Conservation (phyloP, 208 protist genomes). For the Acanthamoeba triangularis region DNA sequence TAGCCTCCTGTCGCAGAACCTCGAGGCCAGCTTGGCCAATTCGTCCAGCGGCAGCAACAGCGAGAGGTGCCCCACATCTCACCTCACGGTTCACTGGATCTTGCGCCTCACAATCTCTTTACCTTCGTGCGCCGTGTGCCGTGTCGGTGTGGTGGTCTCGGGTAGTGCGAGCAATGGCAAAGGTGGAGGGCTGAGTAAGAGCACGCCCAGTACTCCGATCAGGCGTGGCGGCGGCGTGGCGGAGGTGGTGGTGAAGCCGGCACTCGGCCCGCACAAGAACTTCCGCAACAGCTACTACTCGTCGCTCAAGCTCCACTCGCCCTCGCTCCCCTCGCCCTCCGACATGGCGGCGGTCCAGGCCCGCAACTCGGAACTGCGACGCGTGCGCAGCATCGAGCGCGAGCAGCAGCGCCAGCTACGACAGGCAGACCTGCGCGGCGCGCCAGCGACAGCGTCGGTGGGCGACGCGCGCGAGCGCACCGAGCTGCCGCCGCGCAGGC, state of each 20-base stretch:
- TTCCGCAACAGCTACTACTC: slow-evolving; percentile 45
- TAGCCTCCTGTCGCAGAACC: slow-evolving; percentile 13
- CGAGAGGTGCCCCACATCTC: neutral
- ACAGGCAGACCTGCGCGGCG: neutral
- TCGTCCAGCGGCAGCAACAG: neutral
- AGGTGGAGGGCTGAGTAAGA: neutral
- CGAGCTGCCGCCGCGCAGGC: neutral
- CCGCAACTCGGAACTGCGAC: neutral
- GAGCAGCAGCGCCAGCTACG: neutral
- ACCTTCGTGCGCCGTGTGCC: neutral
- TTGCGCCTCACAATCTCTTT: neutral
- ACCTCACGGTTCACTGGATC: neutral
- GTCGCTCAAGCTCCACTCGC: slow-evolving; percentile 24
- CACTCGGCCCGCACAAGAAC: slow-evolving; percentile 1
- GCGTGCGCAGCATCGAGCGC: slow-evolving; percentile 9
- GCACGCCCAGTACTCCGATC: neutral
- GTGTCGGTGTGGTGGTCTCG: too few species aligned
- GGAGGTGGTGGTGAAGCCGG: neutral
- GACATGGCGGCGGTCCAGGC: neutral
- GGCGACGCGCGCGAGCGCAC: neutral
- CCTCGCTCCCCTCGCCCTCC: neutral
- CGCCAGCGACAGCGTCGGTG: neutral
- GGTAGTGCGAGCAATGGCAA: neutral
- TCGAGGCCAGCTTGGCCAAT: neutral
- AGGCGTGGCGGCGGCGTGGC: neutral